Evolutionary conservation across 306 rosid species (phyloP).

Genomic region (Crotalaria pallida): DNA sequence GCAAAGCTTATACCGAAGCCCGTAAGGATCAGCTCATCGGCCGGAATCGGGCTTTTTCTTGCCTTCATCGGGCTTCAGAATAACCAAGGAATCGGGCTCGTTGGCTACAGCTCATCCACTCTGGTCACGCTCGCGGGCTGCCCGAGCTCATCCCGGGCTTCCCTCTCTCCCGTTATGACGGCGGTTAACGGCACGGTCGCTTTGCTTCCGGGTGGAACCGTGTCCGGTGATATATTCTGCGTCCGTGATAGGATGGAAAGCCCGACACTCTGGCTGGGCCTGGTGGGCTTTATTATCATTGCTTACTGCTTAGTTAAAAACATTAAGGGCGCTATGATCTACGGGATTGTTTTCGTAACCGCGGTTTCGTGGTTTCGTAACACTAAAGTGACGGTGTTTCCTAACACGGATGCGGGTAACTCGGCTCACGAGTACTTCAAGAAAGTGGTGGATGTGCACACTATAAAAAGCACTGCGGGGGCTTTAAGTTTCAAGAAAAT

Average conservation of each 20-base stretch:
- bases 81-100: constrained; percentile 78
- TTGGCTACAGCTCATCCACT: constrained; percentile 76
- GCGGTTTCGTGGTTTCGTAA: constrained; percentile 82
- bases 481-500: constrained; percentile 68
- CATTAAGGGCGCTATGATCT: constrained; percentile 89
- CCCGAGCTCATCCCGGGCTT: constrained; percentile 50
- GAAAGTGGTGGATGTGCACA: constrained; percentile 72
- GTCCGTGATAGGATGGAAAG: constrained; percentile 68
- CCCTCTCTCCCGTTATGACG: constrained; percentile 59
- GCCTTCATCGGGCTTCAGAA: constrained; percentile 88
- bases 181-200: constrained; percentile 57
- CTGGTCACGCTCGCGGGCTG: constrained; percentile 72
- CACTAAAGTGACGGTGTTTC: constrained; percentile 76
- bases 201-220: constrained; percentile 49
- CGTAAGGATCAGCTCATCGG: constrained; percentile 91
- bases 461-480: constrained; percentile 68
- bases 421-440: constrained; percentile 65
- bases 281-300: constrained; percentile 77
- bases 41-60: constrained; percentile 89
- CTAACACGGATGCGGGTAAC: constrained; percentile 49
- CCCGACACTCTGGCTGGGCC: constrained; percentile 88
- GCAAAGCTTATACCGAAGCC: constrained; percentile 86
- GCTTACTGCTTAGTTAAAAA: constrained; percentile 69
- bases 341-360: constrained; percentile 83
- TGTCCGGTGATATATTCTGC: constrained; percentile 60